Evolutionary conservation across 164 flowering plant genomes (phyloP), one percentile per base, ranked within the genome.

Genomic region (Malania oleifera): DNA sequence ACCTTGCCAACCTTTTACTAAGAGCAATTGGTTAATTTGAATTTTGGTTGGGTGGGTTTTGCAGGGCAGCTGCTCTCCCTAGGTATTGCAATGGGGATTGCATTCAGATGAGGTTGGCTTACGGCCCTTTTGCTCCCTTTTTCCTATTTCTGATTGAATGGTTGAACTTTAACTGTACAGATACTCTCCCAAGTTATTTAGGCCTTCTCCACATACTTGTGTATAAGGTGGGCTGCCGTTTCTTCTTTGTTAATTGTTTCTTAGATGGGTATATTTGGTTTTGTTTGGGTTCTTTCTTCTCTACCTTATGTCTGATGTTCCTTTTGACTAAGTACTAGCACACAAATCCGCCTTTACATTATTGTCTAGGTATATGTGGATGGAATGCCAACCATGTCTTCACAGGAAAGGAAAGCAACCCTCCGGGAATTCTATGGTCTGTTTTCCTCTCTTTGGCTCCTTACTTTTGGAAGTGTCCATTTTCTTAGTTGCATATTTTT

Each of bases 21-120:
- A 26, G 12, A 39, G 12, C 1, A 51, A 3, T 46, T 27, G 28
- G 34, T 22, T 27, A 35, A 12, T 29, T n/a, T 15, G 29, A 28
- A 15, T 17, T 44, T 4, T 35, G 60, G 49, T 40, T 34, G 12
- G 41, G 6, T 46, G 55, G 68, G 19, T 59, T 65, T 66, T 72
- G 73, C 89, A 92, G 96, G 82, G 93, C 93, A 27, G 85, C 88
- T 60, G 64, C 86, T 68, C 80, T 91, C 14, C 90, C 91, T 22
- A 74, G 70, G 66, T 83, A 78, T 41, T 76, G 62, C 65, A 73
- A 73, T 58, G 93, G 86, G 23, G 79, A 80, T 60, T 74, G 68
- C 63, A 58, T 87, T 52, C 89, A 87, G 61, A 84, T 92, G 91
- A 84, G 79, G 63, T 65, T 89, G 60, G 76, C 82, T 60, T 85